phyloP scores from a whole-genome alignment of 2,329 filamentous ascomycete genomes.

The Cordyceps farinosa region DNA sequence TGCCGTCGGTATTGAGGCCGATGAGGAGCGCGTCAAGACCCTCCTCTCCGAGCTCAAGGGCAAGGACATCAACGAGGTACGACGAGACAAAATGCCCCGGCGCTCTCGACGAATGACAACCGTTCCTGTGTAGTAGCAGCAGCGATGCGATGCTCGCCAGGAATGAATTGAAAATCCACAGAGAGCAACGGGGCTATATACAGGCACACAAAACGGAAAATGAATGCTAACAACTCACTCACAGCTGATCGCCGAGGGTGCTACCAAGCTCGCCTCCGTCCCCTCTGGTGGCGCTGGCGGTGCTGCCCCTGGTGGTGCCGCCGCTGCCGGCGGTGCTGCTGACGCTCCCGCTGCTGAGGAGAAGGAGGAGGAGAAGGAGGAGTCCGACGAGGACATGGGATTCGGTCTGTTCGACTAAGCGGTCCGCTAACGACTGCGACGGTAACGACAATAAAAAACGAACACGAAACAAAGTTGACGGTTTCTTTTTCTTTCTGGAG shows the following conservation, averaged over 20 bases:
- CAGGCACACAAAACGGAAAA: background rate
- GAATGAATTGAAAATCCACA: background rate
- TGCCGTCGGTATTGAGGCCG: conserved; percentile 91
- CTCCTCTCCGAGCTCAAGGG: conserved; percentile 87
- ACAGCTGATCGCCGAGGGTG: conserved; percentile 87
- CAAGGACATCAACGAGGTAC: conserved; percentile 91
- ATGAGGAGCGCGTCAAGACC: conserved; percentile 77
- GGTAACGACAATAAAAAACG: conserved; percentile 29
- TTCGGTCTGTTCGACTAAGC: conserved; percentile 74
- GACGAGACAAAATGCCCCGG: conserved; percentile 26
- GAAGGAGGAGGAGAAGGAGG: conserved; percentile 62
- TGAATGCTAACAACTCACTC: conserved; percentile 23
- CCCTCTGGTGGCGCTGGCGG: conserved; percentile 84
- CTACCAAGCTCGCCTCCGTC: conserved; percentile 93
- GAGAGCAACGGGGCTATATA: background rate
- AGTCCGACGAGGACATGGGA: conserved; percentile 74
- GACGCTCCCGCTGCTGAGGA: conserved; percentile 47
- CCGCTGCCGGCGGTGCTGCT: conserved; percentile 59
- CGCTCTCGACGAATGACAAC: background rate
- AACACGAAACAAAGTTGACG: conserved; percentile 6
- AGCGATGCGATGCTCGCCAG: background rate
- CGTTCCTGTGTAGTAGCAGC: background rate
- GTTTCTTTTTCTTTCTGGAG: conserved; percentile 25
- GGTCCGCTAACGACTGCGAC: conserved; percentile 27
- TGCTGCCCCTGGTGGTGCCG: conserved; percentile 65